Base-by-base conservation (phyloP, 1,284 basidiomycete species). In the Cystobasidiaceae sp. region DNA sequence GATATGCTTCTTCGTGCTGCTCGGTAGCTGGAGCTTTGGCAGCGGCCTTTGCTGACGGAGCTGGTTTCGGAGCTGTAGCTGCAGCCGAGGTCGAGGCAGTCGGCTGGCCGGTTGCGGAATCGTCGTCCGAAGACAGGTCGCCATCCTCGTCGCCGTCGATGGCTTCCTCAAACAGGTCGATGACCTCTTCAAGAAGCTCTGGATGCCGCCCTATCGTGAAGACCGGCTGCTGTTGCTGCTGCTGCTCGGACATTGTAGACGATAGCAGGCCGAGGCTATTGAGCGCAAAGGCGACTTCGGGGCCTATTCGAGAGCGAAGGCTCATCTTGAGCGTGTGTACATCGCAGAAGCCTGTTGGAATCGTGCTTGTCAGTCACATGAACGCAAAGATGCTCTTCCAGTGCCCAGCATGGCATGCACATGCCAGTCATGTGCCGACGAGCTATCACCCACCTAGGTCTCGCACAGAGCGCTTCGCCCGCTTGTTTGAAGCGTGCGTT, bases 301-400 rank as follows among this genome's bases (percentile, higher is more conserved):
- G 82, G 2, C 86, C 83, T 43, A 97, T 78, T 39, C 93, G 82
- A 34, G 90, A 94, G 39, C 92, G 86, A 55, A 98, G 78, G 32
- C 90, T 90, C 86, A 98, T 87, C 39, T 86, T 87, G 56, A 98
- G 80, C 7, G 85, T 85, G 74, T 93, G 90, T 57, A 97, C 85
- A 71, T 97, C 93, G 57, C 98, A 85, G 9, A 81, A 82, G 19
- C 90, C 79, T 68, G n/a, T n/a, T n/a, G n/a, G n/a, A n/a, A n/a
- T n/a, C n/a, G n/a, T n/a, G n/a, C n/a, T n/a, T n/a, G n/a, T n/a
- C n/a, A n/a, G n/a, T n/a, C n/a, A n/a, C n/a, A n/a, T n/a, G n/a
- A n/a, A n/a, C n/a, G n/a, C n/a, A n/a, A n/a, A n/a, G n/a, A n/a
- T n/a, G n/a, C n/a, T n/a, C n/a, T n/a, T n/a, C n/a, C n/a, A n/a